A percentile compares a stretch with the other conserved stretches of the same genome.
Evolutionary conservation across 805 yeast genomes (phyloP).

Genomic region (Suhomyces faveliae): DNA sequence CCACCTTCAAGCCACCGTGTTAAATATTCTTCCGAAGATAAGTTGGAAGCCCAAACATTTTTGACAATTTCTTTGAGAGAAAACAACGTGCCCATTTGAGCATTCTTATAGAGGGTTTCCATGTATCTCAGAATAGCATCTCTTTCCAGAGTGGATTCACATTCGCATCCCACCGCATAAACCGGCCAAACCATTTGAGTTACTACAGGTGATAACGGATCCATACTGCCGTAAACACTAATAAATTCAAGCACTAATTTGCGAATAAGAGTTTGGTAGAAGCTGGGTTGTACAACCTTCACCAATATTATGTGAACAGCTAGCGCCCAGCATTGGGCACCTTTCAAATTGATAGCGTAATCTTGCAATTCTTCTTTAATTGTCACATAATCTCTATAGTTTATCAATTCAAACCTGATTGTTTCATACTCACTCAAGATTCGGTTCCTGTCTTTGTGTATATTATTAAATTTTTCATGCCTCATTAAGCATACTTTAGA

Average conservation of each 20-base stretch:
- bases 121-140: constrained; percentile 29
- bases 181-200: constrained; percentile 68
- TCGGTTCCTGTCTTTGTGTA: constrained; percentile 11
- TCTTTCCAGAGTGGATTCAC: constrained; percentile 33
- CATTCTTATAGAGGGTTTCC: constrained; percentile 44
- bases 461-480: constrained; percentile 19
- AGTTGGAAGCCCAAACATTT: constrained; percentile 47
- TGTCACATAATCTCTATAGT: constrained; percentile 48
- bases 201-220: constrained; percentile 45
- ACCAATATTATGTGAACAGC: constrained; percentile 31
- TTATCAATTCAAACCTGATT: constrained; percentile 35
- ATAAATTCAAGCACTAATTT: constrained; percentile 47
- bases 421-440: constrained; percentile 25
- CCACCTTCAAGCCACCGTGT: constrained; percentile 50
- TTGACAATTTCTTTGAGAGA: constrained; percentile 43
- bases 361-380: constrained; percentile 19
- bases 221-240: constrained; percentile 45
- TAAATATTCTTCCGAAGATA: constrained; percentile 44
- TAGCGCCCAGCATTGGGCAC: constrained; percentile 59
- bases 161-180: constrained; percentile 48
- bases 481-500: constrained; percentile 43
- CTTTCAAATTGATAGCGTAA: constrained; percentile 43
- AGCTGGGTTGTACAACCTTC: constrained; percentile 26
- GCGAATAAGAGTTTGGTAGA: constrained; percentile 25
- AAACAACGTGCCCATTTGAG: constrained; percentile 53